Evolutionary conservation across 2,329 filamentous ascomycete genomes (phyloP).

Genomic region (Colletotrichum truncatum): DNA sequence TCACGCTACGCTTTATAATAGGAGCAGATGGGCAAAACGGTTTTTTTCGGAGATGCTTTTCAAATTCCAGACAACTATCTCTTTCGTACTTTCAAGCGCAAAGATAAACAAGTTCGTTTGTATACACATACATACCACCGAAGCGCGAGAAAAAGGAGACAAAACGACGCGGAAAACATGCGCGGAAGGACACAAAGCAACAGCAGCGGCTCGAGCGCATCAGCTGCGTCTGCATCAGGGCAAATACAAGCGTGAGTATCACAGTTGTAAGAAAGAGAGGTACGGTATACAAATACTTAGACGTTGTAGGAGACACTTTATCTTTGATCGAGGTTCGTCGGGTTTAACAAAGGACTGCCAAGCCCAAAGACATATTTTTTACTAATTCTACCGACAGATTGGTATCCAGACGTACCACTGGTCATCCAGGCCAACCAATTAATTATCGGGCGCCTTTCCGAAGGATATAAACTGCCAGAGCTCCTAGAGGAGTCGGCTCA

Average conservation of each 20-base stretch:
- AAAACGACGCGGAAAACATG: background rate
- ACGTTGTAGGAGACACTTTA: conserved; percentile 13
- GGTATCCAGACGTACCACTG: conserved; percentile 26
- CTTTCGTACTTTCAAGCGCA: background rate
- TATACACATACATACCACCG: background rate
- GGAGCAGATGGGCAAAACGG: background rate
- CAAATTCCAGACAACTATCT: no score
- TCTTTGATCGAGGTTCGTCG: conserved; percentile 26
- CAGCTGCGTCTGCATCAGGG: background rate
- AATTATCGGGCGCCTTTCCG: conserved; percentile 22
- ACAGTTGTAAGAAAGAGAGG: background rate
- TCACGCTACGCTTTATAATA: background rate
- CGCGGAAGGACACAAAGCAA: conserved; percentile 24
- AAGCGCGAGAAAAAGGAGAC: background rate
- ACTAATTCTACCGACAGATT: background rate
- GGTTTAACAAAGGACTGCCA: background rate
- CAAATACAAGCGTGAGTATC: background rate
- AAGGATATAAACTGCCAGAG: conserved; percentile 16
- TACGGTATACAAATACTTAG: conserved; percentile 1
- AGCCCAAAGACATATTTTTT: background rate
- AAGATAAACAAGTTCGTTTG: background rate
- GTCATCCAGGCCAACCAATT: conserved; percentile 28
- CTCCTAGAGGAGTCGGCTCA: conserved; percentile 20
- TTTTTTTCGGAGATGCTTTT: background rate
- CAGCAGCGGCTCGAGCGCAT: conserved; percentile 16